Evolutionary conservation across 164 flowering plant genomes (phyloP).

Genomic region (Berberis thunbergii): DNA sequence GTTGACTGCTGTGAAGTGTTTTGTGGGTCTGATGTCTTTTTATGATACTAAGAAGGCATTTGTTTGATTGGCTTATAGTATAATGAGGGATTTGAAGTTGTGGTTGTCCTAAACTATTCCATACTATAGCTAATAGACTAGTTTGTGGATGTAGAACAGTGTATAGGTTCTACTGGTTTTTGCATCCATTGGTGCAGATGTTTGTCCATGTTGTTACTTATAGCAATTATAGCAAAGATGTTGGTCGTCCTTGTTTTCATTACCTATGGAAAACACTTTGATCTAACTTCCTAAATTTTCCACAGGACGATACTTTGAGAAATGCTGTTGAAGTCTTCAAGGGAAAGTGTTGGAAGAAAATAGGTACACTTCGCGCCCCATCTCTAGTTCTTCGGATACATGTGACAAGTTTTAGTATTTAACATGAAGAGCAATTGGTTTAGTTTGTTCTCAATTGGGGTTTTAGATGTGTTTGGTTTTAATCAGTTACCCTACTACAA

Average conservation of each 20-base stretch:
- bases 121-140: too few species aligned
- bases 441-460: too few species aligned
- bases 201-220: not conserved
- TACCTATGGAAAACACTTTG: too few species aligned
- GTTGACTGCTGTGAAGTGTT: not conserved
- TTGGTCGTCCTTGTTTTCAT: not conserved
- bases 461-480: too few species aligned
- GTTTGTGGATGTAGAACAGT: not conserved
- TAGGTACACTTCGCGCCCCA: constrained; percentile 41
- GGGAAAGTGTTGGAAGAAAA: constrained; percentile 96
- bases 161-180: not conserved
- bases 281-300: not conserved
- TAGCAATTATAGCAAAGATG: not conserved
- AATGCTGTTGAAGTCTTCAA: constrained; percentile 63
- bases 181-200: not conserved
- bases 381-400: not conserved
- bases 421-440: too few species aligned
- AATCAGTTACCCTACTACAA: too few species aligned
- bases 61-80: not conserved
- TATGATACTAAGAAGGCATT: not conserved
- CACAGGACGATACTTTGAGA: constrained; percentile 84
- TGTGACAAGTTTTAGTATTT: too few species aligned
- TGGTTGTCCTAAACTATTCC: not conserved
- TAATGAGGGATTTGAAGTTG: not conserved
- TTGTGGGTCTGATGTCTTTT: not conserved